phyloP scores from a whole-genome alignment of 108 stramenopile species.

The Cyclotella choctawhatcheeana region DNA sequence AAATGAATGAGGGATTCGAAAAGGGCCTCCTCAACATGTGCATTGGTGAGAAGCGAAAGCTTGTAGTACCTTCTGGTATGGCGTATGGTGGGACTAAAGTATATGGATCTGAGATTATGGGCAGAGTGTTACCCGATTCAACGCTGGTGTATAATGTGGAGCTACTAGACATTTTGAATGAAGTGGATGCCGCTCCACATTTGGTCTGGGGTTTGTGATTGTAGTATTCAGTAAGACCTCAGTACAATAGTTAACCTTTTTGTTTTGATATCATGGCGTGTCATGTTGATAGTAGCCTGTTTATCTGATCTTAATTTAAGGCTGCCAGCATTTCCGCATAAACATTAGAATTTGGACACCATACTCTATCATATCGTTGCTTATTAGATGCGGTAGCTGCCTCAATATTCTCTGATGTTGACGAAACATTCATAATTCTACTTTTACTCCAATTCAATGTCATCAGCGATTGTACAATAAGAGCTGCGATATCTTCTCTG shows the following conservation, averaged over 20 bases:
- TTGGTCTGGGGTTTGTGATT: constrained; percentile 36
- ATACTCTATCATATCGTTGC: constrained; percentile 46
- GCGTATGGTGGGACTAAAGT: constrained; percentile 81
- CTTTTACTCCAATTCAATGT: constrained; percentile 72
- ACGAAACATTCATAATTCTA: constrained; percentile 44
- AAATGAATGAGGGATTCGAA: constrained; percentile 74
- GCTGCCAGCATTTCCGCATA: constrained; percentile 25
- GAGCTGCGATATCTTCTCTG: constrained; percentile 79
- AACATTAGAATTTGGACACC: constrained; percentile 45
- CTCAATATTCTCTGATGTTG: constrained; percentile 10
- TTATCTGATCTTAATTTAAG: constrained; percentile 9
- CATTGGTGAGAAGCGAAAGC: constrained; percentile 82
- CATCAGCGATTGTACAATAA: constrained; percentile 71
- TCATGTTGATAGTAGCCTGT: no score
- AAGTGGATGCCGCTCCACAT: constrained; percentile 28
- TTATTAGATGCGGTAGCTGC: not conserved
- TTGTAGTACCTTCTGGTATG: constrained; percentile 85
- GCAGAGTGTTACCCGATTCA: constrained; percentile 31
- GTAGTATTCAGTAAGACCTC: not conserved
- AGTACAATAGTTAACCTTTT: no score
- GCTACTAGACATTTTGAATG: constrained; percentile 31
- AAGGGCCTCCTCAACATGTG: constrained; percentile 84
- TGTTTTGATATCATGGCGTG: no score
- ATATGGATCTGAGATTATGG: constrained; percentile 23
- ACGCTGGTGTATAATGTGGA: constrained; percentile 47